Conservation (phyloP, 176 grass and related monocot species). For the Alopecurus myosuroides region DNA sequence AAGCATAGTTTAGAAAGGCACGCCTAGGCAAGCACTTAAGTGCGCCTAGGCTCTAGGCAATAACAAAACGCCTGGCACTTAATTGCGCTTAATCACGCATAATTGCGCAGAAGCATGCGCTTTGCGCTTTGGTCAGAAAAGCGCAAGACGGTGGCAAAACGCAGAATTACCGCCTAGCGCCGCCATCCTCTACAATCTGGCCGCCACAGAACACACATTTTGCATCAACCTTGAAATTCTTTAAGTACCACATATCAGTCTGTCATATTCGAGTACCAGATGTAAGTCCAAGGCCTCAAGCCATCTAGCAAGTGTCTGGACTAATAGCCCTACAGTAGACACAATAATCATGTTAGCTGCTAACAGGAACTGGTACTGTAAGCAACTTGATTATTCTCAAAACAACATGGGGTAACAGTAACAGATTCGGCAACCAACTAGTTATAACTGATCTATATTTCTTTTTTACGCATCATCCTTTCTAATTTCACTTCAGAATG, state of each 20-base stretch:
- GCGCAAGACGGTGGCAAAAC: too few relatives aligned
- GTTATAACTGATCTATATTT: background rate
- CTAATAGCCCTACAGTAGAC: background rate
- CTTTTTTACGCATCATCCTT: background rate
- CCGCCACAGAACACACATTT: background rate
- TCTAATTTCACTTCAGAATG: background rate
- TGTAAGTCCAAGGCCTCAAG: background rate
- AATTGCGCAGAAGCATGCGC: too few relatives aligned
- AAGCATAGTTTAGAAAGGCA: too few relatives aligned
- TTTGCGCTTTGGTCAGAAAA: too few relatives aligned
- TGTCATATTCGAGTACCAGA: background rate
- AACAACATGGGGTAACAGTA: background rate
- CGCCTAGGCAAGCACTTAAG: too few relatives aligned
- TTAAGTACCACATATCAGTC: background rate
- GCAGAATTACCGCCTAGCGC: too few relatives aligned
- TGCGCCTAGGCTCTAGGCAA: too few relatives aligned
- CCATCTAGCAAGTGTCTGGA: constrained; percentile 12
- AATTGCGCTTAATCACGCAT: too few relatives aligned
- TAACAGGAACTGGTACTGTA: background rate
- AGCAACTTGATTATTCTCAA: background rate
- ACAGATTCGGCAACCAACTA: background rate
- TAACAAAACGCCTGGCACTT: too few relatives aligned
- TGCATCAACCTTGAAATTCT: background rate
- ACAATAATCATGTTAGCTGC: constrained; percentile 1
- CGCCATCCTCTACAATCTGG: background rate